Percentiles rank a stretch among this genome's conserved stretches.
phyloP scores from a whole-genome alignment of 108 stramenopile species.

The Skeletonema potamos region DNA sequence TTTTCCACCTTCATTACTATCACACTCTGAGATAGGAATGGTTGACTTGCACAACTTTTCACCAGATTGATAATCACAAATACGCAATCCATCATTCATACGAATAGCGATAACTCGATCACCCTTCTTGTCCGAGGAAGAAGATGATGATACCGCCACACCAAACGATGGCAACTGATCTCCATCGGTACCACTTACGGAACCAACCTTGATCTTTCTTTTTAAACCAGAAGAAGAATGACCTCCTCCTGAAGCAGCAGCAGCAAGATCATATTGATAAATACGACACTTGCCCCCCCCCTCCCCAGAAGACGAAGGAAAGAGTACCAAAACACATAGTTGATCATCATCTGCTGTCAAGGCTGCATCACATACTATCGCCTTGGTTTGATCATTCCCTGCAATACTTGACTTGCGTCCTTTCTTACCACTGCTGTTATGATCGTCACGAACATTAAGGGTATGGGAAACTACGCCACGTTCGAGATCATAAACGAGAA shows the following conservation, averaged over 20 bases:
- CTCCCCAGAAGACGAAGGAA: neutral
- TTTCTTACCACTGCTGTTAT: neutral
- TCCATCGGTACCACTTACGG: neutral
- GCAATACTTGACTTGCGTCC: conserved; percentile 11
- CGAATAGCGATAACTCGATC: conserved; percentile 12
- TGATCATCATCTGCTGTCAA: neutral
- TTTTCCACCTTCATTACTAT: neutral
- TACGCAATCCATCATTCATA: conserved; percentile 10
- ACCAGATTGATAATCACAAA: conserved; percentile 14
- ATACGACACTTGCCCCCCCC: conserved; percentile 21
- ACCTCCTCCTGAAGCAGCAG: neutral
- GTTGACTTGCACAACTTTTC: conserved; percentile 22
- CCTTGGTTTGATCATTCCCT: neutral
- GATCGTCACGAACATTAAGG: conserved; percentile 10
- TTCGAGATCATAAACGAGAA: conserved; percentile 38
- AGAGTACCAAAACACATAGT: conserved; percentile 12
- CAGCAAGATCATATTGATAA: conserved; percentile 35
- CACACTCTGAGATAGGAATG: neutral
- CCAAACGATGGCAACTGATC: neutral
- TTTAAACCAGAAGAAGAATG: neutral
- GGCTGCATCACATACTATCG: conserved; percentile 22
- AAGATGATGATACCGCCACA: conserved; percentile 10
- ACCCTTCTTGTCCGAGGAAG: neutral
- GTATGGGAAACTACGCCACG: conserved; percentile 30
- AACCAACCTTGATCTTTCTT: conserved; percentile 40